Base-by-base conservation (phyloP, 2,329 filamentous ascomycete species). In the Cercospora sp. region DNA sequence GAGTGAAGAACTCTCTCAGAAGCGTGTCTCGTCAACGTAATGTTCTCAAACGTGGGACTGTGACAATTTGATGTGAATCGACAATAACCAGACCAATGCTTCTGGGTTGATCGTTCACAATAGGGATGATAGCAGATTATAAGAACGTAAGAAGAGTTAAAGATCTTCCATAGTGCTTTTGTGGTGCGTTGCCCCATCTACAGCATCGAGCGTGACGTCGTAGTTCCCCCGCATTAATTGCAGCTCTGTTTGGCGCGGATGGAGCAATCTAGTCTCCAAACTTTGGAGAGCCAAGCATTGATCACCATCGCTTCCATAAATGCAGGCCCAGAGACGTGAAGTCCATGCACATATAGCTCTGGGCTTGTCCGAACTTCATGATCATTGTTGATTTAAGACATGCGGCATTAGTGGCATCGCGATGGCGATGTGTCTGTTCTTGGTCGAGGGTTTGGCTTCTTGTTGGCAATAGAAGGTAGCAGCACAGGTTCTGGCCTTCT, bases 191-290 rank as follows among this genome's bases (percentile, higher is more conserved):
- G 58, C 58, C 58, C 43, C 58, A 10, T 61, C 58, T 26, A 16
- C 24, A 61, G 58, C 58, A 61, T 61, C n/a, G 40, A 51, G 5
- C 60, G 60, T 62, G 60, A 62, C 60, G 40, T 62, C 60, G 60
- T 51, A 21, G 16, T 21, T 5, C 21, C 60, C 60, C 60, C 60
- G 60, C 60, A 62, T 34, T 24, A n/a, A 62, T 28, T 16, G 12
- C 51, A 51, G 37, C 40, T 45, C 34, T 30, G 9, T 32, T 32
- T 21, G 28, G 28, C 55, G 32, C 18, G 16, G 16, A 49, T 51
- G 24, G 37, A 51, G 37, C 37, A 45, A 62, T 49, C 37, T 49
- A 62, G 40, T 49, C 60, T 51, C 60, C 55, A 58, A 58, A 37
- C 55, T 32, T 58, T 26, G 49, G 49, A 51, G 18, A 24, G 49